Evolutionary conservation across 352 stramenopile genomes (phyloP).

Genomic region (Nothophytophthora sp.): DNA sequence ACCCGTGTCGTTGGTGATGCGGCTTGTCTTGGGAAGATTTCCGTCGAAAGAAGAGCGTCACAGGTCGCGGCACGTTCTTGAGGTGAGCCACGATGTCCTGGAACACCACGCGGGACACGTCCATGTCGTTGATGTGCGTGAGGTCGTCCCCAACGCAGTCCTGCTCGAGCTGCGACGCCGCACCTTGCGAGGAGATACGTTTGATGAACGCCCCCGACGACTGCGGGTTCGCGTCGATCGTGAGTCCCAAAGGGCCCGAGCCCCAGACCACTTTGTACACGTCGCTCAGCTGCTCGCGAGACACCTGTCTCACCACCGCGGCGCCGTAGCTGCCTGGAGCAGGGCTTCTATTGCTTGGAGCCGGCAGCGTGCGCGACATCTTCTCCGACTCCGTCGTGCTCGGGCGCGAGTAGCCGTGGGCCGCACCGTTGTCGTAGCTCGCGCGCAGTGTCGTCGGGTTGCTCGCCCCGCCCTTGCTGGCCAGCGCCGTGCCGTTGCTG

Average conservation of each 20-base stretch:
- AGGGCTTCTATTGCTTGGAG: too few relatives aligned
- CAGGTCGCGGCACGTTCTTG: constrained; percentile 75
- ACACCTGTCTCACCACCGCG: constrained; percentile 38
- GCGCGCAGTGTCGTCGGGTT: constrained; percentile 17
- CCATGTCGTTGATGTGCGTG: constrained; percentile 87
- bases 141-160: constrained; percentile 83
- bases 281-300: constrained; percentile 35
- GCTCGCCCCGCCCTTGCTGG: constrained; percentile 21
- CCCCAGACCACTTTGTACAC: constrained; percentile 86
- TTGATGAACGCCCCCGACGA: constrained; percentile 79
- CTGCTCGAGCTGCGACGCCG: constrained; percentile 70
- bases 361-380: constrained; percentile 10
- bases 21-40: constrained; percentile 21
- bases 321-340: constrained; percentile 13
- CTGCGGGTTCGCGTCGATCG: constrained; percentile 73
- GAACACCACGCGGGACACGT: constrained; percentile 73
- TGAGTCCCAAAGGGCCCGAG: constrained; percentile 70
- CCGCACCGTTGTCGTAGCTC: constrained; percentile 28
- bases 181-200: constrained; percentile 72
- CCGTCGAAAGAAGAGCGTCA: constrained; percentile 79
- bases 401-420: constrained; percentile 13
- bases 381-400: constrained; percentile 1
- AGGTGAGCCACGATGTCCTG: constrained; percentile 79
- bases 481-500: constrained; percentile 34
- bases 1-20: constrained; percentile 27